Evolutionary conservation across 2,329 filamentous ascomycete genomes (phyloP).

Genomic region (Aspergillus sp.): DNA sequence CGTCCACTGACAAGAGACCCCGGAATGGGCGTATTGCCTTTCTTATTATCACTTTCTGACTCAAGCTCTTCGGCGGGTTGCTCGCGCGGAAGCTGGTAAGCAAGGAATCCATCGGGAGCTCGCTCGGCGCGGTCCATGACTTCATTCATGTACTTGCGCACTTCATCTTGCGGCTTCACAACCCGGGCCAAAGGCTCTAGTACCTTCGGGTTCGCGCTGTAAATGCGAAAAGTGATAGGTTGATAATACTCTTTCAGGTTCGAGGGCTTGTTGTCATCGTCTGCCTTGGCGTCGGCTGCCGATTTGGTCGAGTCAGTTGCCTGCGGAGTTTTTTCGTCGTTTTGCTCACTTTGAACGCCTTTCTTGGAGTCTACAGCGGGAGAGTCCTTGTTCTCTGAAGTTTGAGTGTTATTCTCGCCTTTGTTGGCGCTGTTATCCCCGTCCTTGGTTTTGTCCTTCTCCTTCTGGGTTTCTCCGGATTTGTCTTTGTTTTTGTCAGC

Average conservation of each 20-base stretch:
- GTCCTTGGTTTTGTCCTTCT: slow-evolving; percentile 11
- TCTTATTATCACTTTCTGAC: slow-evolving; percentile 20
- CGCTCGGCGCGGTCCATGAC: slow-evolving; percentile 58
- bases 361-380: slow-evolving; percentile 10
- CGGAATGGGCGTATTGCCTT: slow-evolving; percentile 23
- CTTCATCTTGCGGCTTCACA: slow-evolving; percentile 55
- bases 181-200: slow-evolving; percentile 57
- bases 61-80: slow-evolving; percentile 30
- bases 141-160: slow-evolving; percentile 56
- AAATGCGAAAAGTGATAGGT: slow-evolving; percentile 57
- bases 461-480: slow-evolving; percentile 6
- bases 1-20: slow-evolving; percentile 15
- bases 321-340: neutral
- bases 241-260: slow-evolving; percentile 49
- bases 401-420: slow-evolving; percentile 3
- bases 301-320: neutral
- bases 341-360: slow-evolving; percentile 14
- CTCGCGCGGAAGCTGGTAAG: slow-evolving; percentile 54
- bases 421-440: slow-evolving; percentile 8
- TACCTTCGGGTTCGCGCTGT: slow-evolving; percentile 51
- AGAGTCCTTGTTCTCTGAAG: slow-evolving; percentile 9
- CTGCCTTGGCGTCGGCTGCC: slow-evolving; percentile 2
- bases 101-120: slow-evolving; percentile 56
- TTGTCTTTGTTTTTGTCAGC: slow-evolving; percentile 26
- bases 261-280: slow-evolving; percentile 16